Conservation (phyloP, 1,284 basidiomycete species). For the Marasmius oreades region DNA sequence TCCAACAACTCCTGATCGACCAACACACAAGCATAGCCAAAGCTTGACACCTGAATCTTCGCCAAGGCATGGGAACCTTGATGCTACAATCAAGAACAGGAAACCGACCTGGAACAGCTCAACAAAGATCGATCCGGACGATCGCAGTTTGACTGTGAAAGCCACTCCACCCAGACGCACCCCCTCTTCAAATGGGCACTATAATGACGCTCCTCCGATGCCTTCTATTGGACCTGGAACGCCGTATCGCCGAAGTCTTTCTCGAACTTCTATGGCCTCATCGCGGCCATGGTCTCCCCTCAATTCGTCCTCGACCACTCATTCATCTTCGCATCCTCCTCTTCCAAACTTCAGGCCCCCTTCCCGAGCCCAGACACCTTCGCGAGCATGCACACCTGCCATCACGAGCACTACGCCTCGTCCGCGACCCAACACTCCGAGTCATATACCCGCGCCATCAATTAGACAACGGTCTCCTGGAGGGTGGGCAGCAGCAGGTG, state of each 20-base stretch:
- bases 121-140: constrained; percentile 60
- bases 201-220: constrained; percentile 44
- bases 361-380: constrained; percentile 28
- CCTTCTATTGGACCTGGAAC: constrained; percentile 32
- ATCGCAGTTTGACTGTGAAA: constrained; percentile 44
- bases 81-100: constrained; percentile 40
- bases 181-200: constrained; percentile 41
- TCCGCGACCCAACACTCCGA: constrained; percentile 71
- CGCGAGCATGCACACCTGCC: constrained; percentile 34
- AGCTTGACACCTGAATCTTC: constrained; percentile 70
- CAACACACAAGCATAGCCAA: constrained; percentile 62
- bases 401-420: constrained; percentile 45
- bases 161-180: constrained; percentile 46
- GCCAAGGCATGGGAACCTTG: constrained; percentile 36
- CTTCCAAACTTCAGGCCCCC: constrained; percentile 40
- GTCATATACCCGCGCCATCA: constrained; percentile 65
- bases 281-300: constrained; percentile 79
- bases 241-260: constrained; percentile 58
- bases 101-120: constrained; percentile 77
- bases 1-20: constrained; percentile 53
- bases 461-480: constrained; percentile 46
- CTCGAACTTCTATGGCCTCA: constrained; percentile 71
- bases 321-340: constrained; percentile 51
- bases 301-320: constrained; percentile 67
- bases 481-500: constrained; percentile 39